Percentiles rank a stretch among this genome's conserved stretches.
phyloP scores from a whole-genome alignment of 208 protist species.

The Acanthamoeba triangularis region DNA sequence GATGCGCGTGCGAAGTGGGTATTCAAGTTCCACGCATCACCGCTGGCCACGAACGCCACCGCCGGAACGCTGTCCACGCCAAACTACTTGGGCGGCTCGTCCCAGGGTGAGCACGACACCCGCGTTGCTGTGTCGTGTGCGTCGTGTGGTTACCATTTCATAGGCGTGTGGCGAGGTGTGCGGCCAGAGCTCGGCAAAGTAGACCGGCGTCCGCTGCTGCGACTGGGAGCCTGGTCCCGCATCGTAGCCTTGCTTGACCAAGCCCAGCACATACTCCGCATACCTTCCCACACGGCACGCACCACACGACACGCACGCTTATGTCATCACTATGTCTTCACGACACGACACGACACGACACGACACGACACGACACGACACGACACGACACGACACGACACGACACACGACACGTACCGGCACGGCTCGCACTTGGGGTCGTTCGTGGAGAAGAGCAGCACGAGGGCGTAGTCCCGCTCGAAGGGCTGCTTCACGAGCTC shows the following conservation, averaged over 20 bases:
- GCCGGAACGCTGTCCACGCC: background rate
- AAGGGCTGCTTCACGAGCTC: background rate
- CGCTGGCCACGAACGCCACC: constrained; percentile 4
- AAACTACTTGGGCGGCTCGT: background rate
- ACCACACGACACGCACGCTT: background rate
- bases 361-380: no score
- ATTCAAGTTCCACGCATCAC: background rate
- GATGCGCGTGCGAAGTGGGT: background rate
- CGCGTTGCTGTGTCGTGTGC: background rate
- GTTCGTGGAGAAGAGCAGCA: background rate
- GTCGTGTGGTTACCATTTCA: background rate
- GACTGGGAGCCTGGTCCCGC: background rate
- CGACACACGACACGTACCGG: background rate
- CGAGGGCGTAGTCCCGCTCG: background rate
- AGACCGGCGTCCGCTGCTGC: background rate
- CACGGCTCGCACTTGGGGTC: background rate
- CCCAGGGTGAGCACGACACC: background rate
- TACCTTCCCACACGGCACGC: background rate
- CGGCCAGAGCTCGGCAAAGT: background rate
- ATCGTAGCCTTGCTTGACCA: background rate
- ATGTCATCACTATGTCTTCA: background rate
- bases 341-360: background rate
- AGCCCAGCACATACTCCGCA: background rate
- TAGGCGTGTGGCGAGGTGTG: background rate
- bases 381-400: background rate